These are phyloP conservation scores for Penicillium sp. DNA, from an alignment of 2,329 filamentous ascomycete species.

Conservation along the genomic window DNA sequence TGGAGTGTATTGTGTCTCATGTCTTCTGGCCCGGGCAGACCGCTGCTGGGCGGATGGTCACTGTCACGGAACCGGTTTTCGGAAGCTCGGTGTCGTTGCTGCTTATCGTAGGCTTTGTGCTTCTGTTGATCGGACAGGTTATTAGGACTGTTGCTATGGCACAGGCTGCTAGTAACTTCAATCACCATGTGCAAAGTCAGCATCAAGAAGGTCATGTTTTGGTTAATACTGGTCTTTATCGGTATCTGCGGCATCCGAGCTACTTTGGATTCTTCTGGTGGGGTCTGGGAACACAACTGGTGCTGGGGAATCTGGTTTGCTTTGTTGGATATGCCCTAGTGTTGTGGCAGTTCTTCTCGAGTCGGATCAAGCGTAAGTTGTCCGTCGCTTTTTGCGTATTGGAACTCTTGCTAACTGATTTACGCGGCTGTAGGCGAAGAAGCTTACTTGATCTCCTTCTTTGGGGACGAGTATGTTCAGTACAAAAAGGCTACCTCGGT, in stretches of 20 bases:
- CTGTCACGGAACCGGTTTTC: constrained; percentile 39
- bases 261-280: constrained; percentile 99
- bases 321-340: constrained; percentile 70
- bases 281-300: constrained; percentile 89
- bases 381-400: background rate
- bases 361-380: constrained; percentile 63
- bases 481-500: constrained; percentile 71
- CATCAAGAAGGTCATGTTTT: constrained; percentile 70
- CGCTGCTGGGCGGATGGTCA: constrained; percentile 42
- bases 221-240: constrained; percentile 81
- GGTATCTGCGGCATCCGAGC: constrained; percentile 73
- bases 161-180: constrained; percentile 86
- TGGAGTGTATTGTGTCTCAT: constrained; percentile 61
- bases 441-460: constrained; percentile 72
- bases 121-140: constrained; percentile 69
- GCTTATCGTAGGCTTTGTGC: constrained; percentile 55
- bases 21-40: constrained; percentile 22
- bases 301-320: constrained; percentile 80
- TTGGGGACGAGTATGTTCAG: constrained; percentile 73
- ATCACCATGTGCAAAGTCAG: constrained; percentile 73
- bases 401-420: constrained; percentile 1
- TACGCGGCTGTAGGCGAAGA: constrained; percentile 64
- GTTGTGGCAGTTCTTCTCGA: constrained; percentile 80
- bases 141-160: constrained; percentile 82
- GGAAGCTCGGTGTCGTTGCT: constrained; percentile 29